Evolutionary conservation across 192 early-diverging fungal genomes (phyloP), one percentile per base, ranked within the genome.

Genomic region (Linnemannia elongata): DNA sequence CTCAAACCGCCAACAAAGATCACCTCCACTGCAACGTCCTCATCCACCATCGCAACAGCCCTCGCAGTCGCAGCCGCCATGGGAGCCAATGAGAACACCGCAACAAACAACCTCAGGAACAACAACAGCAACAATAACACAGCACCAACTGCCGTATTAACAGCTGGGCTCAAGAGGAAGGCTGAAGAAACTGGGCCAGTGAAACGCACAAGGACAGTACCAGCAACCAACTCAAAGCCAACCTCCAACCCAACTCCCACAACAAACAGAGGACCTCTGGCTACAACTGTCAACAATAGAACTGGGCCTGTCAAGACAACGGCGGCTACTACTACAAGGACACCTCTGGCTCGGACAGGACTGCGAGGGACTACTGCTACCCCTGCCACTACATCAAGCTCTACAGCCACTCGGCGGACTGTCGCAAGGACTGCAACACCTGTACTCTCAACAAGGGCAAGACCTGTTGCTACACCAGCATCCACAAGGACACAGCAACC

Each of bases 1-100:
- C 63, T 84, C n/a, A 84, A 84, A 41, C 82, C 77, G 1, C 82
- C 82, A 27, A 77, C 77, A 54, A 84, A 84, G 74, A 84, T 84
- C 60, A 74, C 63, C 22, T 72, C 82, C 4, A 54, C 82, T 24
- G 66, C 82, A 1, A 57, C 82, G 8, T 39, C 82, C 6, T 84
- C 82, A 10, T 84, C 82, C 4, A 52, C 82, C 22, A 72, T 84
- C 17, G 76, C 76, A 36, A 84, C 82, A n/a, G 82, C 82, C 1
- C 68, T 84, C 36, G 82, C 82, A 17, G 82, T 84, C 0, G 82
- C 82, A 41, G 82, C 82, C 8, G 76, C 82, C 10, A 41, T 73
- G 33, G 71, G 44, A 4, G 63, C 66, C 35, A 78, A 84, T 36
- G 77, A 84, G 18, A 79, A 79, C 82, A 72, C 45, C 2, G 35